Evolutionary conservation across 1,284 basidiomycete species (phyloP).

Genomic region (Marasmius oreades): DNA sequence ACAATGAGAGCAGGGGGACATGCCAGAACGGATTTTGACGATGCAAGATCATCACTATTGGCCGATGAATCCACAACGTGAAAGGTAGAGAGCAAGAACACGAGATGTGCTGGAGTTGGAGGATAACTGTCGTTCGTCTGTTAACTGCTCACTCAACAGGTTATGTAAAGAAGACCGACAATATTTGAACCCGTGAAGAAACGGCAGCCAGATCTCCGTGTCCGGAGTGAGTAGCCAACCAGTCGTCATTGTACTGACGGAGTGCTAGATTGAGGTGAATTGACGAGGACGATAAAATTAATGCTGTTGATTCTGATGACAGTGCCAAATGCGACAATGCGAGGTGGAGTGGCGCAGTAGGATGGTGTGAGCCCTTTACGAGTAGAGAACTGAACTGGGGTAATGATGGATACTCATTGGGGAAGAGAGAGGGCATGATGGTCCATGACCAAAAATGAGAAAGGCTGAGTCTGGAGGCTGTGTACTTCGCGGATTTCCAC

Average conservation of each 20-base stretch:
- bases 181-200: constrained; percentile 47
- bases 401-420: constrained; percentile 31
- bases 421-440: constrained; percentile 40
- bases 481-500: too few relatives aligned
- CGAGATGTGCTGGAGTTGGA: constrained; percentile 54
- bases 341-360: constrained; percentile 56
- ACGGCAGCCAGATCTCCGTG: constrained; percentile 37
- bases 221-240: constrained; percentile 45
- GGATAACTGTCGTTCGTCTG: constrained; percentile 56
- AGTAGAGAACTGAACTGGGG: constrained; percentile 47
- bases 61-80: constrained; percentile 30
- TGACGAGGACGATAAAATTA: constrained; percentile 47
- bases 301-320: constrained; percentile 29
- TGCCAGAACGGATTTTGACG: constrained; percentile 38
- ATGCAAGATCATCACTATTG: constrained; percentile 19
- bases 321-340: constrained; percentile 44
- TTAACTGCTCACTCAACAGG: constrained; percentile 9
- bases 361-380: constrained; percentile 48
- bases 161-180: constrained; percentile 39
- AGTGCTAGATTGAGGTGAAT: constrained; percentile 44
- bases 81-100: constrained; percentile 52
- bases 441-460: not conserved
- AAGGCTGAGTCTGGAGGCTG: not conserved
- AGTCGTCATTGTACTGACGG: constrained; percentile 49
- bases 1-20: constrained; percentile 52